Conservation (phyloP, 2,329 filamentous ascomycete species). For the Cercospora sesami region DNA sequence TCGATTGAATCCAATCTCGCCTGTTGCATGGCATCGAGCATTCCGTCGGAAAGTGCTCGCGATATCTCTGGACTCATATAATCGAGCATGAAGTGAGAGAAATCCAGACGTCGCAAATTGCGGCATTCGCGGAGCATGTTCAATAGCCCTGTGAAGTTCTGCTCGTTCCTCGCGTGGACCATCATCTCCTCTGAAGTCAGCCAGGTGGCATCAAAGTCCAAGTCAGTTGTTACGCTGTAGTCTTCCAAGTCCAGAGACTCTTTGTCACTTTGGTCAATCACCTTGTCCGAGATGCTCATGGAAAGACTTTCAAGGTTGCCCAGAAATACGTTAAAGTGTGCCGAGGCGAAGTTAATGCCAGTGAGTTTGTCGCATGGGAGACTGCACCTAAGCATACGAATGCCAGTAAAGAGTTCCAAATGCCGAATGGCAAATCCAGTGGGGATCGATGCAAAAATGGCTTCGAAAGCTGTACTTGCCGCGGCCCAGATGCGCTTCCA, state of each 20-base stretch:
- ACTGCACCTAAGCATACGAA: background rate
- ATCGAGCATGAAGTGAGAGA: background rate
- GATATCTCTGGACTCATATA: background rate
- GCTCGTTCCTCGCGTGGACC: background rate
- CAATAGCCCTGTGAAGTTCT: background rate
- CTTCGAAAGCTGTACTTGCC: background rate
- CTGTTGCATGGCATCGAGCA: background rate
- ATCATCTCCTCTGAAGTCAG: background rate
- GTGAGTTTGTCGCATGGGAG: background rate
- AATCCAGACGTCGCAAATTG: background rate
- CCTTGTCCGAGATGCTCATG: background rate
- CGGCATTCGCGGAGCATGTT: background rate
- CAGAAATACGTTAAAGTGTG: background rate
- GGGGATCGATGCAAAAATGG: background rate
- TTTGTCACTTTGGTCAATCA: background rate
- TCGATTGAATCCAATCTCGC: background rate
- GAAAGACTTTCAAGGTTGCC: background rate
- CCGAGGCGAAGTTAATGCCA: background rate
- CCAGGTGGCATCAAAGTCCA: background rate
- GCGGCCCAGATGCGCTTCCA: constrained; percentile 1
- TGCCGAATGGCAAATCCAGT: no score
- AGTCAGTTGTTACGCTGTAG: background rate
- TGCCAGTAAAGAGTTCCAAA: background rate
- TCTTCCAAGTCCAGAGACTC: background rate
- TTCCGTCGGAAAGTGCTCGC: background rate